Conservation (phyloP, 2,329 filamentous ascomycete species). For the Aspergillus oerlinghausenensis region DNA sequence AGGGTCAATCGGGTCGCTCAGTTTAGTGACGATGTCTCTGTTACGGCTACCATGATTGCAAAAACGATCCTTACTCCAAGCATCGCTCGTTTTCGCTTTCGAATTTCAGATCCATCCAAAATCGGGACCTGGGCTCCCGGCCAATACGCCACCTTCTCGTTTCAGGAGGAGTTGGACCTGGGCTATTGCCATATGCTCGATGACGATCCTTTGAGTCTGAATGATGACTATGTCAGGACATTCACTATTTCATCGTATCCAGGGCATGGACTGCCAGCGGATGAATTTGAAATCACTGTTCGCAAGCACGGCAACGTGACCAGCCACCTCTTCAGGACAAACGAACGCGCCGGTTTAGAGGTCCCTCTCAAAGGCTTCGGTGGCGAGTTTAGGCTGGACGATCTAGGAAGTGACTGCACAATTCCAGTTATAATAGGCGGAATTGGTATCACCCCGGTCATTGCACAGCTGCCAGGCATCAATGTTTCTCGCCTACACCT, state of each 20-base stretch:
- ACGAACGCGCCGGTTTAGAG: slow-evolving; percentile 52
- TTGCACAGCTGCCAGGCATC: slow-evolving; percentile 62
- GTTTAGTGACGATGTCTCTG: slow-evolving; percentile 14
- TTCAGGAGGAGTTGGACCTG: slow-evolving; percentile 61
- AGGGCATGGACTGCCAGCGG: slow-evolving; percentile 26
- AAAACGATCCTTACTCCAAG: slow-evolving; percentile 61
- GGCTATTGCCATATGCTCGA: slow-evolving; percentile 84
- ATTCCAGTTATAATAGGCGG: slow-evolving; percentile 68
- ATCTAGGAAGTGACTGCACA: slow-evolving; percentile 30
- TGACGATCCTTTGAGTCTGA: slow-evolving; percentile 71
- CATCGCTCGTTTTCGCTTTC: slow-evolving; percentile 62
- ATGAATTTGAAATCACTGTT: slow-evolving; percentile 68
- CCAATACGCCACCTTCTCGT: slow-evolving; percentile 74
- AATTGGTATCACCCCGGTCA: slow-evolving; percentile 75
- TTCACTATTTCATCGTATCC: slow-evolving; percentile 72
- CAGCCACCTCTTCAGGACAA: slow-evolving; percentile 57
- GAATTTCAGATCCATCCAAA: slow-evolving; percentile 36
- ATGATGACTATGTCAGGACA: slow-evolving; percentile 78
- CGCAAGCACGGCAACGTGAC: slow-evolving; percentile 67
- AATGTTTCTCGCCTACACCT: slow-evolving; percentile 48
- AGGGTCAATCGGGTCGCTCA: slow-evolving; percentile 23
- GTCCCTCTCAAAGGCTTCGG: slow-evolving; percentile 69
- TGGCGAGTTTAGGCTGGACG: slow-evolving; percentile 53
- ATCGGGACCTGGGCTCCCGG: slow-evolving; percentile 59
- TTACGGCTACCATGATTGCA: slow-evolving; percentile 53